Evolutionary conservation across 371 early-diverging fungal species (phyloP).

Genomic region (Mortierella sp.): DNA sequence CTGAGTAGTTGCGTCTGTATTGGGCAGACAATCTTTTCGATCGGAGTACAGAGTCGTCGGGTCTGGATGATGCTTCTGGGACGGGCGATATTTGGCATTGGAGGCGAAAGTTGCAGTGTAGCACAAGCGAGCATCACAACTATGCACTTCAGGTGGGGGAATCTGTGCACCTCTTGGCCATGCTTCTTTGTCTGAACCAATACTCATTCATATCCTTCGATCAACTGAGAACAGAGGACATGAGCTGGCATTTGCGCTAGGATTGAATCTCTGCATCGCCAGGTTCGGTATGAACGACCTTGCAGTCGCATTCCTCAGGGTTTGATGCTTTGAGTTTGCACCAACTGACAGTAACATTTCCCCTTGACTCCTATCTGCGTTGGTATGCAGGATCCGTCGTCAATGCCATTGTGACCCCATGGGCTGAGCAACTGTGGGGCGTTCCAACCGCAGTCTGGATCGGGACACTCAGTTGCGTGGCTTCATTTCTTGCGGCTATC

Average conservation of each 20-base stretch:
- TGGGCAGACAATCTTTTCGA: conserved; percentile 73
- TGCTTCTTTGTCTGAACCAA: background rate
- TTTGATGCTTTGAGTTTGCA: no score
- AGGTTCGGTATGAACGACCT: conserved; percentile 60
- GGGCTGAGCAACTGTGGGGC: conserved; percentile 56
- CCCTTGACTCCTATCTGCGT: no score
- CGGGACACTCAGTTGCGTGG: conserved; percentile 60
- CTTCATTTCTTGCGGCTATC: conserved; percentile 58
- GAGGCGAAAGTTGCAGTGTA: conserved; percentile 78
- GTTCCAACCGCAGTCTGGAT: conserved; percentile 63
- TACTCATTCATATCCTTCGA: background rate
- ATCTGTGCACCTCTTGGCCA: background rate
- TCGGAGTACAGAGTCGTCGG: conserved; percentile 59
- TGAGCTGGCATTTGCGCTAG: conserved; percentile 70
- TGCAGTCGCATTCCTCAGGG: background rate
- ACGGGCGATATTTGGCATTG: conserved; percentile 75
- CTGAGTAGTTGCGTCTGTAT: conserved; percentile 67
- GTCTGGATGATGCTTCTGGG: conserved; percentile 70
- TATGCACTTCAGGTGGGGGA: conserved; percentile 33
- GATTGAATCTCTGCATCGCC: conserved; percentile 68
- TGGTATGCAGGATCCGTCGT: conserved; percentile 66
- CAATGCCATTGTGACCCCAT: conserved; percentile 66
- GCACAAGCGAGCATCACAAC: conserved; percentile 58
- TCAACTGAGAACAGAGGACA: conserved; percentile 52
- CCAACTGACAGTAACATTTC: no score